Percentiles rank a stretch among this genome's conserved stretches.
These are phyloP conservation scores for Coemansia sp. DNA, from an alignment of 192 early-diverging fungal genomes.

Conservation along the genomic window DNA sequence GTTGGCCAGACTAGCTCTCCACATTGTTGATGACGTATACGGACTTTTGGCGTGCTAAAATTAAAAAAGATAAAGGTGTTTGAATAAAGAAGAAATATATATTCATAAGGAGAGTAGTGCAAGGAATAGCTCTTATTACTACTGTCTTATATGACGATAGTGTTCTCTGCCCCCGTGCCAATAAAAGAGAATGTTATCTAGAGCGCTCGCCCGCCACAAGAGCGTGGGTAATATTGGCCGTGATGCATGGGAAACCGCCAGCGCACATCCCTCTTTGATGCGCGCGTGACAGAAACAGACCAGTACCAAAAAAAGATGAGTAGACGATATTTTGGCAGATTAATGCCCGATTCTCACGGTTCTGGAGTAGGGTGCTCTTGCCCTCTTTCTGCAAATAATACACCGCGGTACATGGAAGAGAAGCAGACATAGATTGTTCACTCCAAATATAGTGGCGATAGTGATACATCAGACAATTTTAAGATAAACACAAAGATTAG, in stretches of 20 bases:
- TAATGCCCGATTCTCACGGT: conserved; percentile 1
- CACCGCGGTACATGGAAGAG: conserved; percentile 7
- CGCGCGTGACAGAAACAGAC: conserved; percentile 3
- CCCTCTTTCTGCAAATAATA: background rate
- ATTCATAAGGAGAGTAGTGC: background rate
- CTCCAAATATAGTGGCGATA: background rate
- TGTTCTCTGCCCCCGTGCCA: conserved; percentile 4
- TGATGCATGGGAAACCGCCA: conserved; percentile 22
- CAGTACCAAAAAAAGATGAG: background rate
- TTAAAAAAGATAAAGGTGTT: background rate
- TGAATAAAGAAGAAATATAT: background rate
- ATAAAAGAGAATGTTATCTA: background rate
- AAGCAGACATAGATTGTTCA: background rate
- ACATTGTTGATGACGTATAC: background rate
- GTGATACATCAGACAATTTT: background rate
- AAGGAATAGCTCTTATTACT: background rate
- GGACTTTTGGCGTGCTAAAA: background rate
- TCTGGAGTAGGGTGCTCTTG: conserved; percentile 4
- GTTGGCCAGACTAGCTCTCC: conserved; percentile 8
- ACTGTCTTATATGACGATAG: background rate
- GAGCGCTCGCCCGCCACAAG: background rate
- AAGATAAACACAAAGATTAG: background rate
- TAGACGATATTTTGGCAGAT: background rate
- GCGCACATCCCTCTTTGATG: background rate
- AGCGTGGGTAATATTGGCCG: conserved; percentile 7